A percentile compares a stretch with the other conserved stretches of the same genome.
Evolutionary conservation across 163 green algal genomes (phyloP).

Genomic region (Picocystis sp.): DNA sequence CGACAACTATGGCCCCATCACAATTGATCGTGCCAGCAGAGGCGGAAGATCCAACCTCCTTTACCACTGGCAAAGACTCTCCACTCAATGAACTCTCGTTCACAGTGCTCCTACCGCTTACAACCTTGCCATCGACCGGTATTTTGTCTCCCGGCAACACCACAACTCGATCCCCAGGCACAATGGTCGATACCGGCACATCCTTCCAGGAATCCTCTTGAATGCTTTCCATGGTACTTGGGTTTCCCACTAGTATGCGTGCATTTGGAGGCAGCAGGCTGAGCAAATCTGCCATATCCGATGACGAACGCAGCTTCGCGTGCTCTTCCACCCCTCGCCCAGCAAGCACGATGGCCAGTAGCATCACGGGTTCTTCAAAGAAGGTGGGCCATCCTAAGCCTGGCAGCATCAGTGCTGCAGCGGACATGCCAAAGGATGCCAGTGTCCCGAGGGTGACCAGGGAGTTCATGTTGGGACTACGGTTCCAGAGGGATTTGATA

Average conservation of each 20-base stretch:
- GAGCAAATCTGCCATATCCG: constrained; percentile 47
- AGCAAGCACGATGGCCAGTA: constrained; percentile 71
- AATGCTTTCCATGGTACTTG: constrained; percentile 17
- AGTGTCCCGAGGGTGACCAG: constrained; percentile 67
- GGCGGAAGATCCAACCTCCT: constrained; percentile 43
- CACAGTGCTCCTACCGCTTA: constrained; percentile 7
- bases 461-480: constrained; percentile 75
- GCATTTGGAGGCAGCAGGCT: constrained; percentile 29
- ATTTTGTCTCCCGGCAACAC: constrained; percentile 3
- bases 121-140: constrained; percentile 16
- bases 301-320: constrained; percentile 61
- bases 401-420: constrained; percentile 48
- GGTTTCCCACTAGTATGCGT: constrained; percentile 24
- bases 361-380: constrained; percentile 91
- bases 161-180: not conserved
- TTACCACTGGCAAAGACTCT: constrained; percentile 4
- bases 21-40: constrained; percentile 83
- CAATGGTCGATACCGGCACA: constrained; percentile 3
- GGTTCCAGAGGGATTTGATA: constrained; percentile 25
- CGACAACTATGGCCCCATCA: constrained; percentile 59
- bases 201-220: constrained; percentile 19
- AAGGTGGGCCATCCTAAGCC: constrained; percentile 78
- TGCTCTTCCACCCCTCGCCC: constrained; percentile 65
- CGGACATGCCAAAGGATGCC: constrained; percentile 50
- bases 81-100: constrained; percentile 3